phyloP scores from a whole-genome alignment of 257 asterid species.

The Solanum pennellii region DNA sequence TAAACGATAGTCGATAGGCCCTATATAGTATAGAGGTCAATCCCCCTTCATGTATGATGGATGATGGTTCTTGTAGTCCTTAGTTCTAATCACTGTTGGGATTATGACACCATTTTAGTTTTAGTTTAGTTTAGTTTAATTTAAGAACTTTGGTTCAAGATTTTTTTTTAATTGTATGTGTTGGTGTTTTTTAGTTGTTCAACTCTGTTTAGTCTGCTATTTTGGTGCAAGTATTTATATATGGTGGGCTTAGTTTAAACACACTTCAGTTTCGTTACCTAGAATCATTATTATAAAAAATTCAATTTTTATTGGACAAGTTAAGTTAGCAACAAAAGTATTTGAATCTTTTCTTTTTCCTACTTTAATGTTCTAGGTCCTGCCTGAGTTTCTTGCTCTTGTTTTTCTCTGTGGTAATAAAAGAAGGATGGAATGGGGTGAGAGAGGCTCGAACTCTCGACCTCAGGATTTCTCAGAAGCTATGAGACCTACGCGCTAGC shows the following conservation, averaged over 20 bases:
- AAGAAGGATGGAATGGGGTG: slow-evolving; percentile 62
- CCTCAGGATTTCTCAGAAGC: slow-evolving; percentile 84
- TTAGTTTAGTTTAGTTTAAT: neutral
- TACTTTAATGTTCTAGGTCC: neutral
- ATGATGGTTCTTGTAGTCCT: slow-evolving; percentile 16
- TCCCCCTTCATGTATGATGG: slow-evolving; percentile 17
- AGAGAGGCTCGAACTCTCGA: slow-evolving; percentile 98
- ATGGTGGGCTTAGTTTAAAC: neutral
- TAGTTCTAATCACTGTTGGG: slow-evolving; percentile 12
- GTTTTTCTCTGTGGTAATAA: neutral
- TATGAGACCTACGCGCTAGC: slow-evolving; percentile 99
- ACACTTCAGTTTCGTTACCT: neutral
- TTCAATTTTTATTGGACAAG: neutral
- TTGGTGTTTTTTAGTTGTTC: neutral
- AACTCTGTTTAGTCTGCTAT: neutral
- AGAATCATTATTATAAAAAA: neutral
- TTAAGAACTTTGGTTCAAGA: neutral
- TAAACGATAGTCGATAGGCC: slow-evolving; percentile 37
- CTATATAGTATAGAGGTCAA: neutral
- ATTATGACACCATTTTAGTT: neutral
- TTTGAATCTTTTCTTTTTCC: neutral
- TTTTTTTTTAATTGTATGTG: neutral
- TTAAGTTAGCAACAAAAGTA: neutral
- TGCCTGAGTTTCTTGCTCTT: neutral
- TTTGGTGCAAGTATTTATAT: neutral